Conservation (phyloP, 2,329 filamentous ascomycete genomes). For the Penicillium sp. region DNA sequence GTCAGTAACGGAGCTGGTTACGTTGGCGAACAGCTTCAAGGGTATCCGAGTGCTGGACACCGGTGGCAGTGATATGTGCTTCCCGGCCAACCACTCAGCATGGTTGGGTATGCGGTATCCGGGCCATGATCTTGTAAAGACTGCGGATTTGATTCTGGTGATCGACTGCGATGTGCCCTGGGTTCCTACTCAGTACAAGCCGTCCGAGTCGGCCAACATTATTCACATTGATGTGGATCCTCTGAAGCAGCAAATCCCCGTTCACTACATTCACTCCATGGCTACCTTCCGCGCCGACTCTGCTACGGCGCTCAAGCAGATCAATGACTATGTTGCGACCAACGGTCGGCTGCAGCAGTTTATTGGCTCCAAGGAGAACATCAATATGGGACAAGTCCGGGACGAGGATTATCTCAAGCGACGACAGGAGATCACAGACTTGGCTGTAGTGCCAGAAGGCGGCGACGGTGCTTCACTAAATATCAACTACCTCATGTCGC, state of each 20-base stretch:
- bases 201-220: constrained; percentile 56
- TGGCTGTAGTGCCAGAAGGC: constrained; percentile 52
- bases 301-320: constrained; percentile 64
- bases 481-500: constrained; percentile 56
- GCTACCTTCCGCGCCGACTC: constrained; percentile 67
- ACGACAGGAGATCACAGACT: constrained; percentile 58
- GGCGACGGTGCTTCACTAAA: constrained; percentile 63
- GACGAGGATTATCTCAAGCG: constrained; percentile 58
- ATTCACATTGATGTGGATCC: constrained; percentile 67
- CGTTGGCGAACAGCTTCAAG: constrained; percentile 47
- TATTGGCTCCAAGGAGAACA: constrained; percentile 42
- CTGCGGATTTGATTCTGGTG: constrained; percentile 80
- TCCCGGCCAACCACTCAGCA: constrained; percentile 48
- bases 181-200: constrained; percentile 75
- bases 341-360: constrained; percentile 46
- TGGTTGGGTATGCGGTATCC: constrained; percentile 73
- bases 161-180: constrained; percentile 90
- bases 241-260: constrained; percentile 69
- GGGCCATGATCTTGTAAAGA: constrained; percentile 67
- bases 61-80: constrained; percentile 54
- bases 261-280: constrained; percentile 68
- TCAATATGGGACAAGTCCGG: constrained; percentile 54
- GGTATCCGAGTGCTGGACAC: constrained; percentile 54
- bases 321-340: constrained; percentile 60
- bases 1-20: constrained; percentile 46